These are phyloP conservation scores for Candida dendrica DNA, from an alignment of 805 yeast species.

Conservation along the genomic window DNA sequence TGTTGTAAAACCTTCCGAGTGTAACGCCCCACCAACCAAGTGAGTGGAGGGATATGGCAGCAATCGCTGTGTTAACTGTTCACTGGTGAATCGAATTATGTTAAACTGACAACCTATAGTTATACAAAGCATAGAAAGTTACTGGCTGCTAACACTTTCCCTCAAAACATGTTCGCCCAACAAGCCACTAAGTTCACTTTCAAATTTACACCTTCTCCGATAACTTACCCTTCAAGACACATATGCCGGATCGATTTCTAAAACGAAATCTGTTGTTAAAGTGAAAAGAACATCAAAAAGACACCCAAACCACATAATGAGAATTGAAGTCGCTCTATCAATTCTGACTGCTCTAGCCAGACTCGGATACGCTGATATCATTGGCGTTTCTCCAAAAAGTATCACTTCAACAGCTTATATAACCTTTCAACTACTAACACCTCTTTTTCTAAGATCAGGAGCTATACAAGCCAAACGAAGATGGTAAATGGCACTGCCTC, in stretches of 20 bases:
- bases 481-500: constrained; percentile 65
- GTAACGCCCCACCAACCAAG: no score
- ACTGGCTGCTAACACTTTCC: no score
- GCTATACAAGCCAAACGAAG: constrained; percentile 43
- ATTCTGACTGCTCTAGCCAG: background rate
- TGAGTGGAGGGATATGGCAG: no score
- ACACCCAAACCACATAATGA: background rate
- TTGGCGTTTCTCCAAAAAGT: constrained; percentile 17
- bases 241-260: background rate
- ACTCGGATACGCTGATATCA: background rate
- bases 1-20: no score
- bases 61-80: no score
- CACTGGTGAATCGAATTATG: no score
- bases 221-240: no score
- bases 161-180: no score
- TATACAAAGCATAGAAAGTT: no score
- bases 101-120: no score
- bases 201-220: no score
- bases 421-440: background rate
- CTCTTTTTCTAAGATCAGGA: constrained; percentile 16
- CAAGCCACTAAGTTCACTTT: no score
- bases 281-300: background rate
- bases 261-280: background rate
- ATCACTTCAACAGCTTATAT: background rate
- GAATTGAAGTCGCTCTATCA: background rate